A percentile compares a stretch with the other conserved stretches of the same genome.
Evolutionary conservation across 148 eudicot genomes (phyloP).

Genomic region (Selenicereus undatus): DNA sequence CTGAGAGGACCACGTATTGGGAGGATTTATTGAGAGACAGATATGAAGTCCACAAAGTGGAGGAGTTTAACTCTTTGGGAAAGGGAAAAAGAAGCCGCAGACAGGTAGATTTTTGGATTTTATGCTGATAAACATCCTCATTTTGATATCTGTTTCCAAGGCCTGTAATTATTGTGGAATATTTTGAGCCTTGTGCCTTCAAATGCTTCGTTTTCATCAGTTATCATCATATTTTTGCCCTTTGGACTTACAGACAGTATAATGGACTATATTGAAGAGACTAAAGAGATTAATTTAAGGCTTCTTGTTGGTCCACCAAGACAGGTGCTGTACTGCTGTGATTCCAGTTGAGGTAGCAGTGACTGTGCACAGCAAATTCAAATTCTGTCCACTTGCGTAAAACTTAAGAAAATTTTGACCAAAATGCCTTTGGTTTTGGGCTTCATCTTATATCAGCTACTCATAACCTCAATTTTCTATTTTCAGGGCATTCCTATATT

Average conservation of each 20-base stretch:
- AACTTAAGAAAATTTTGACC: not conserved
- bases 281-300: not conserved
- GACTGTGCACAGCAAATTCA: not conserved
- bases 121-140: not conserved
- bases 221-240: not conserved
- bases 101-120: conserved; percentile 47
- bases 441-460: not conserved
- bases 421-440: not conserved
- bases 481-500: not conserved
- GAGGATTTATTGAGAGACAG: conserved; percentile 78
- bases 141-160: conserved; percentile 1
- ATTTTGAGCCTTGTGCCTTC: not conserved
- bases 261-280: not conserved
- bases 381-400: not conserved
- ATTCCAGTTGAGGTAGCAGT: not conserved
- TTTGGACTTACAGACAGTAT: not conserved
- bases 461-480: not conserved
- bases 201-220: not conserved
- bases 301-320: not conserved
- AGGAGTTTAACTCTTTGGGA: conserved; percentile 85
- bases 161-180: not conserved
- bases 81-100: conserved; percentile 97
- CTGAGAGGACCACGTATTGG: conserved; percentile 76
- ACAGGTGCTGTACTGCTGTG: not conserved
- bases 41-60: conserved; percentile 77